A percentile compares a stretch with the other conserved stretches of the same genome.
Evolutionary conservation across 306 rosid genomes (phyloP).

Genomic region (Citrullus amarus): DNA sequence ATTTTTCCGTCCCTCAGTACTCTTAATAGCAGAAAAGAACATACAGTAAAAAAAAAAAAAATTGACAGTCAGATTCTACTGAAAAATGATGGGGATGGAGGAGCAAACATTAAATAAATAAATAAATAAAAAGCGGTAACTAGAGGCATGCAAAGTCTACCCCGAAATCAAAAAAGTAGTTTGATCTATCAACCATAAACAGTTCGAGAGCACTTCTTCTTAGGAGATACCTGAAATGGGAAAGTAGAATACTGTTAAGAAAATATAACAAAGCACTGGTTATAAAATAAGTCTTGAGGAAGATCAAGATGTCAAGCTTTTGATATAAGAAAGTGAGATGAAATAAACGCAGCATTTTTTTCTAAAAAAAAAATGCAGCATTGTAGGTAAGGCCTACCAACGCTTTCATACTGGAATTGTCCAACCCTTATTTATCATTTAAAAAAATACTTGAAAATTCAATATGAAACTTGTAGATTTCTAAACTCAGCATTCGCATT

Average conservation of each 20-base stretch:
- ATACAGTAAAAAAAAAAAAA: neutral
- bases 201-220: slow-evolving; percentile 96
- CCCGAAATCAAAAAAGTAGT: slow-evolving; percentile 95
- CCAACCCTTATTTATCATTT: neutral
- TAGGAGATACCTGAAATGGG: slow-evolving; percentile 60
- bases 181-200: slow-evolving; percentile 86
- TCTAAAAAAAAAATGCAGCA: neutral
- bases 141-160: slow-evolving; percentile 21
- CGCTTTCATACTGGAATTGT: neutral
- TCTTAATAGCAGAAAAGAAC: slow-evolving; percentile 29
- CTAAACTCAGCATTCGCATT: neutral
- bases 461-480: neutral
- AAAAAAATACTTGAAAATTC: neutral
- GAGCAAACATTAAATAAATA: neutral
- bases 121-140: slow-evolving; percentile 1
- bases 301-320: neutral
- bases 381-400: neutral
- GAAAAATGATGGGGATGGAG: neutral
- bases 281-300: neutral
- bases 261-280: neutral
- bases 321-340: neutral
- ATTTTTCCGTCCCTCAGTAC: slow-evolving; percentile 73
- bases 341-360: neutral
- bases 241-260: neutral
- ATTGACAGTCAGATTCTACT: slow-evolving; percentile 4